These are phyloP conservation scores for Calocera cornea DNA, from an alignment of 768 basidiomycete species.

Conservation along the genomic window DNA sequence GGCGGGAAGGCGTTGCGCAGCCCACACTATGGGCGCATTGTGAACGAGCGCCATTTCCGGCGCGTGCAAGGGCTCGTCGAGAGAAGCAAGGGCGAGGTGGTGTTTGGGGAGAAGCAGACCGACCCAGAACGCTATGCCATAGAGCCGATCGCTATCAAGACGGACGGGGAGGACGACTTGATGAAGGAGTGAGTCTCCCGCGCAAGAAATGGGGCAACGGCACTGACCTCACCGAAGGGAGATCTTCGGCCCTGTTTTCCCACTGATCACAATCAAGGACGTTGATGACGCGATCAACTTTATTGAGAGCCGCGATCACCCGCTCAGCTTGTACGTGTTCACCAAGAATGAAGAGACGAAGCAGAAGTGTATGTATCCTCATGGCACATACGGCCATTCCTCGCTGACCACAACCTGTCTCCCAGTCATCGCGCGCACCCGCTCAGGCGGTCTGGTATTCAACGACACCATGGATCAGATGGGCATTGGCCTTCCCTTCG, in stretches of 20 bases:
- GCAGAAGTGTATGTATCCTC: conserved; percentile 16
- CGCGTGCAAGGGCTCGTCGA: conserved; percentile 40
- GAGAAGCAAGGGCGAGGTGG: conserved; percentile 42
- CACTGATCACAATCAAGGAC: conserved; percentile 36
- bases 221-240: conserved; percentile 20
- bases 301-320: conserved; percentile 43
- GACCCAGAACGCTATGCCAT: conserved; percentile 36
- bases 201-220: no score
- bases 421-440: conserved; percentile 35
- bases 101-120: conserved; percentile 37
- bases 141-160: conserved; percentile 46
- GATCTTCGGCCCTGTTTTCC: conserved; percentile 29
- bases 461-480: conserved; percentile 37
- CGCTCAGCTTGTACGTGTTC: conserved; percentile 54
- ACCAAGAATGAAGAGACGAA: conserved; percentile 32
- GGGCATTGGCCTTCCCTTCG: conserved; percentile 10
- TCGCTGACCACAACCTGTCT: not conserved
- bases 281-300: conserved; percentile 55
- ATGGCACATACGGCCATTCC: not conserved
- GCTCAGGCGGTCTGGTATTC: conserved; percentile 54
- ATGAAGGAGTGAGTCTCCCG: conserved; percentile 29
- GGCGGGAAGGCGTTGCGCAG: not conserved
- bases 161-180: conserved; percentile 41
- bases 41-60: conserved; percentile 40
- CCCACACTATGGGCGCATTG: conserved; percentile 28